Conservation (phyloP, 2,329 filamentous ascomycete genomes). For the Botrytis tulipae region DNA sequence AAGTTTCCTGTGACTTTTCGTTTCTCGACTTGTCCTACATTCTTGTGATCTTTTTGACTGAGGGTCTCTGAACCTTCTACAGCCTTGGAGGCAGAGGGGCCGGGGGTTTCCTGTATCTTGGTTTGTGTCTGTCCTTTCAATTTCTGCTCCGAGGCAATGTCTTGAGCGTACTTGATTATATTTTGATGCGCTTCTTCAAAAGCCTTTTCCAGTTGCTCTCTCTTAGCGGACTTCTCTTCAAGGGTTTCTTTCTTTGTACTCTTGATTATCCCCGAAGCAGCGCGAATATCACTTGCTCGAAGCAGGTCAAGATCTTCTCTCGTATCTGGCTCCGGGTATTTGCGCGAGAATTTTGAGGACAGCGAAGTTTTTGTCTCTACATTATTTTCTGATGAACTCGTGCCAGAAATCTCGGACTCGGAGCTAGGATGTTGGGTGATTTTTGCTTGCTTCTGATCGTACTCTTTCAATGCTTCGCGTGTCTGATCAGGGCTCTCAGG, state of each 20-base stretch:
- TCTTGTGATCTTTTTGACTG: background rate
- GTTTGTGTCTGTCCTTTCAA: background rate
- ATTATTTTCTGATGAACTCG: background rate
- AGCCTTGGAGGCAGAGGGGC: background rate
- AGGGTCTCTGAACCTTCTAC: background rate
- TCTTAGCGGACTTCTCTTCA: slow-evolving; percentile 31
- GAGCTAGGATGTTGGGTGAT: slow-evolving; percentile 19
- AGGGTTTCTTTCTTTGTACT: slow-evolving; percentile 23
- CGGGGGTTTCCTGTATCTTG: background rate
- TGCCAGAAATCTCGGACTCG: background rate
- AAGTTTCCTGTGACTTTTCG: slow-evolving; percentile 48
- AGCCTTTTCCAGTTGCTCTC: slow-evolving; percentile 33
- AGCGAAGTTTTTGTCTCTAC: background rate
- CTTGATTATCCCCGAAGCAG: slow-evolving; percentile 28
- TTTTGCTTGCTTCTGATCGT: slow-evolving; percentile 18
- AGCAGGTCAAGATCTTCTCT: slow-evolving; percentile 29
- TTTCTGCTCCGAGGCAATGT: slow-evolving; percentile 19
- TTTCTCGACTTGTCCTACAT: background rate
- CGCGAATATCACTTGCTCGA: slow-evolving; percentile 33
- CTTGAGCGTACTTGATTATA: slow-evolving; percentile 11
- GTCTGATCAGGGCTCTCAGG: slow-evolving; percentile 34
- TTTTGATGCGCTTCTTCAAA: slow-evolving; percentile 25
- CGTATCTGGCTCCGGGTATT: slow-evolving; percentile 12
- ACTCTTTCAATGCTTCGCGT: slow-evolving; percentile 37
- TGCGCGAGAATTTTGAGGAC: background rate